phyloP scores from a whole-genome alignment of 805 yeast species.

The Tetrapisispora namnaoensis region DNA sequence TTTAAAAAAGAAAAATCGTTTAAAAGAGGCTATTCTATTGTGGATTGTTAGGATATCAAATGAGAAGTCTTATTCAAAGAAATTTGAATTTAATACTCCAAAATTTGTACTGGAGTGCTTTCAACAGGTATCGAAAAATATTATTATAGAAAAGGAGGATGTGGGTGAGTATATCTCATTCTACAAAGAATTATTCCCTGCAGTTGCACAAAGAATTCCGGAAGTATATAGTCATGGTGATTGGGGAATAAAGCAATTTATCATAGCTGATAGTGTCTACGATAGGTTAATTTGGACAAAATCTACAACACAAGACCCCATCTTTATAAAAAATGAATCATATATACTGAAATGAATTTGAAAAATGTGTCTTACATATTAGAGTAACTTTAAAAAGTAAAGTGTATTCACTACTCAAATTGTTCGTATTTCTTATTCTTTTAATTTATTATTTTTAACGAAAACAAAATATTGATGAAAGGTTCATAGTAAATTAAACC shows the following conservation, averaged over 20 bases:
- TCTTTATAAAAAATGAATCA: constrained; percentile 19
- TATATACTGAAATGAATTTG: neutral
- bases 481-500: neutral
- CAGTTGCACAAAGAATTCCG: constrained; percentile 40
- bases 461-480: constrained; percentile 29
- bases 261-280: constrained; percentile 41
- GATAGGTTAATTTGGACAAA: constrained; percentile 41
- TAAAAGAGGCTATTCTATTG: constrained; percentile 50
- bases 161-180: constrained; percentile 43
- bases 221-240: constrained; percentile 44
- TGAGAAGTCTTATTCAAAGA: constrained; percentile 27
- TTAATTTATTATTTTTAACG: neutral
- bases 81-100: constrained; percentile 32
- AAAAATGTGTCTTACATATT: neutral
- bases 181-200: constrained; percentile 45
- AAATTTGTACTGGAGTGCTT: constrained; percentile 36
- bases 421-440: neutral
- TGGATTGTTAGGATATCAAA: constrained; percentile 56
- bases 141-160: constrained; percentile 41
- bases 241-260: constrained; percentile 35
- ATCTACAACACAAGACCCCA: constrained; percentile 29
- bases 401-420: no score
- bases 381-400: no score
- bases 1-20: constrained; percentile 36
- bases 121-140: constrained; percentile 29